Percentiles rank a stretch among this genome's conserved stretches.
Evolutionary conservation across 345 rosid genomes (phyloP).

Genomic region (Sonneratia alba): DNA sequence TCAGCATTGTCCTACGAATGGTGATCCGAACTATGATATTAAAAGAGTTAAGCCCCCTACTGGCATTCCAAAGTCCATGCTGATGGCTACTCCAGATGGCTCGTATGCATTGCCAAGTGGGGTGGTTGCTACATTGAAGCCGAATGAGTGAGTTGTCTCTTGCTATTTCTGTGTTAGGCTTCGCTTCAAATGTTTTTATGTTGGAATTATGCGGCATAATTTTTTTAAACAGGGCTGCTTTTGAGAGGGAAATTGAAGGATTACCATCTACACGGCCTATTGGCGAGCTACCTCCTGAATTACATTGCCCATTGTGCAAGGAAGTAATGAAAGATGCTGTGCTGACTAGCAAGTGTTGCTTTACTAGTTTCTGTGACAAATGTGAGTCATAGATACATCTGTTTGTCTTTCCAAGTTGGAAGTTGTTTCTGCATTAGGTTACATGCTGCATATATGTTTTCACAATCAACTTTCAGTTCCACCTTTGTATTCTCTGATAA

Average conservation of each 20-base stretch:
- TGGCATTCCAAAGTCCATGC: conserved; percentile 98
- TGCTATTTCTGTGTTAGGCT: not conserved
- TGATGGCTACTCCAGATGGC: conserved; percentile 88
- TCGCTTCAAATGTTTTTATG: not conserved
- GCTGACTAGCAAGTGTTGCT: conserved; percentile 91
- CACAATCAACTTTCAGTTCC: not conserved
- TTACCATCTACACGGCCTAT: conserved; percentile 80
- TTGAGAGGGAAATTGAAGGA: conserved; percentile 93
- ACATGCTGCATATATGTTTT: not conserved
- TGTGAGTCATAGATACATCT: conserved; percentile 30
- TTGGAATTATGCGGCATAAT: not conserved
- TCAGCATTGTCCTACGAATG: conserved; percentile 98
- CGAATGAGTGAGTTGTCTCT: conserved; percentile 67
- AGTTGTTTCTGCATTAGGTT: not conserved
- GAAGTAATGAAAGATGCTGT: conserved; percentile 94
- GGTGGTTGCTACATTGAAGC: conserved; percentile 85
- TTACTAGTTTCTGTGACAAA: conserved; percentile 72
- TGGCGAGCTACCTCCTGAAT: conserved; percentile 96
- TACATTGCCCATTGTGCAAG: conserved; percentile 91
- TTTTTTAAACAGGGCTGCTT: conserved; percentile 66
- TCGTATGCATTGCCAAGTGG: conserved; percentile 98
- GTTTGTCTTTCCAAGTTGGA: not conserved
- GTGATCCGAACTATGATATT: conserved; percentile 84
- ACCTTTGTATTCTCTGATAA: not conserved
- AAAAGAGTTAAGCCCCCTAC: conserved; percentile 92